Conservation (phyloP, 2,329 filamentous ascomycete species). For the Fusarium xylarioides region DNA sequence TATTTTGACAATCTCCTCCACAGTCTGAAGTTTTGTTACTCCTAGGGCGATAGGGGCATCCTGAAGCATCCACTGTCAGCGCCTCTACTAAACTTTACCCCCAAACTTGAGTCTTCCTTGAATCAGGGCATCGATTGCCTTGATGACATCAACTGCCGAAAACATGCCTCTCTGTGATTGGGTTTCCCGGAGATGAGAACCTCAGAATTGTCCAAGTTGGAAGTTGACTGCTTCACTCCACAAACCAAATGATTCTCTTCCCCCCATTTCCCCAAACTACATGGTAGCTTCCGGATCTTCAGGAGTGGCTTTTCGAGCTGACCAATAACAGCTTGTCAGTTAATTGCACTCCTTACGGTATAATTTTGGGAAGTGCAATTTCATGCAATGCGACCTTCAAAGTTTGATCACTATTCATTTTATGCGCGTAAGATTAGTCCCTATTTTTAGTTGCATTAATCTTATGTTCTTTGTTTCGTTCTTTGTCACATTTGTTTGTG, state of each 20-base stretch:
- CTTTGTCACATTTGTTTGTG: constrained; percentile 1
- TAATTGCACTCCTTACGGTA: neutral
- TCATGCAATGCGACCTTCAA: constrained; percentile 7
- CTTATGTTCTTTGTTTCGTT: neutral
- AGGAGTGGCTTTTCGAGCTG: constrained; percentile 32
- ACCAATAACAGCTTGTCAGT: constrained; percentile 27
- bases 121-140: neutral
- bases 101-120: neutral
- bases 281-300: constrained; percentile 40
- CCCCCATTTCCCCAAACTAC: constrained; percentile 32
- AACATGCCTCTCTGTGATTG: neutral
- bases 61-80: neutral
- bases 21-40: neutral
- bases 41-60: neutral
- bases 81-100: neutral
- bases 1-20: neutral
- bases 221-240: neutral
- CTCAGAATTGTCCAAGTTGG: constrained; percentile 1
- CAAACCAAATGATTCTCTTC: constrained; percentile 20
- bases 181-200: constrained; percentile 22
- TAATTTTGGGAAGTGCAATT: constrained; percentile 10
- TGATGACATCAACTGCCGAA: constrained; percentile 20
- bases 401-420: neutral
- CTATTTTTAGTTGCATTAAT: constrained; percentile 23
- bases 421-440: constrained; percentile 7